These are phyloP conservation scores for Xylaria scruposa DNA, from an alignment of 495 filamentous ascomycete genomes.

Conservation along the genomic window DNA sequence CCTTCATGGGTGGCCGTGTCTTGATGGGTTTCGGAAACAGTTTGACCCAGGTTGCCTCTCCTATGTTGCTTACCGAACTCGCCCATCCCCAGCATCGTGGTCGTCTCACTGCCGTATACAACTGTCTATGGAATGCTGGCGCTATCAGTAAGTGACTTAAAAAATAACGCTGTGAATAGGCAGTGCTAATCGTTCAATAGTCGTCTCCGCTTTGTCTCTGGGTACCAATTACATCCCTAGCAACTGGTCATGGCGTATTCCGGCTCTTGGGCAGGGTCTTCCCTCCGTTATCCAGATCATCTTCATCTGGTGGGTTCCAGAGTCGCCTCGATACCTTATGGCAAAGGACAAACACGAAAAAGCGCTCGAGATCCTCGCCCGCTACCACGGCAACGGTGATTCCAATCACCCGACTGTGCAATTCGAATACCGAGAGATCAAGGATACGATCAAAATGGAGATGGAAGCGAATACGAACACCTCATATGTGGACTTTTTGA, in stretches of 20 bases:
- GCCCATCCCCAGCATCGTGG: conserved; percentile 72
- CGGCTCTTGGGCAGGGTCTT: conserved; percentile 58
- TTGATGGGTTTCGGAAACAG: conserved; percentile 66
- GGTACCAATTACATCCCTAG: conserved; percentile 56
- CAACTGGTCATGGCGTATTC: conserved; percentile 61
- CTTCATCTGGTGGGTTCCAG: conserved; percentile 65
- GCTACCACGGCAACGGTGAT: conserved; percentile 65
- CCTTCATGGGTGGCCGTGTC: conserved; percentile 52
- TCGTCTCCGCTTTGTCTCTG: conserved; percentile 60
- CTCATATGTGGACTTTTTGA: conserved; percentile 65
- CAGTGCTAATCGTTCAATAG: conserved; percentile 26
- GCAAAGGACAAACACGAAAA: conserved; percentile 69
- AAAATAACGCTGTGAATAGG: not conserved
- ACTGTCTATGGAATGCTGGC: conserved; percentile 68
- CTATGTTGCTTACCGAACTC: conserved; percentile 69
- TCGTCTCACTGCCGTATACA: conserved; percentile 70
- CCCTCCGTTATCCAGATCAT: conserved; percentile 58
- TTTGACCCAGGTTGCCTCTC: conserved; percentile 65
- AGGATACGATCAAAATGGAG: conserved; percentile 63
- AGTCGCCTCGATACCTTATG: conserved; percentile 69
- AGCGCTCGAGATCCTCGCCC: conserved; percentile 63
- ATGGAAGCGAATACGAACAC: conserved; percentile 50
- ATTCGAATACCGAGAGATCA: conserved; percentile 66
- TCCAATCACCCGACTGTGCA: conserved; percentile 62
- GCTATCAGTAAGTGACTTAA: conserved; percentile 47